Evolutionary conservation across 2,329 filamentous ascomycete genomes (phyloP), one percentile per base, ranked within the genome.

Genomic region (Ophiostoma angusticollis): DNA sequence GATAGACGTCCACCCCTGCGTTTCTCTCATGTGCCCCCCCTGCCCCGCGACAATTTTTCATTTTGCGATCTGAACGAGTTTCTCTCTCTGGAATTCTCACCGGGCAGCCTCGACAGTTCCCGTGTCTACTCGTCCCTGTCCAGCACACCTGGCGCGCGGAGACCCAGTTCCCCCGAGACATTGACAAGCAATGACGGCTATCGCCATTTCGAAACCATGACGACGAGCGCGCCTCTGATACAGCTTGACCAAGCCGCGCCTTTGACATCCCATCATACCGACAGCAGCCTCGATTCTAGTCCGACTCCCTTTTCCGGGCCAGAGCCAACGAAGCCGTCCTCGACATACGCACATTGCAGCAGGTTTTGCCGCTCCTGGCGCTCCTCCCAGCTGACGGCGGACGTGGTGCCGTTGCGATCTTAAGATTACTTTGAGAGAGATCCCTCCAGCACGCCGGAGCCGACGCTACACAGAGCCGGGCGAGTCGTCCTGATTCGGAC

Each of bases 161-260:
- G n/a, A n/a, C n/a, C n/a, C n/a, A n/a, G n/a, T n/a, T n/a, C n/a
- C n/a, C n/a, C n/a, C n/a, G n/a, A n/a, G n/a, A n/a, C n/a, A n/a
- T 28, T 28, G 34, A 9, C 27, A 33, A 45, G 54, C 52, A 47
- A 58, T 60, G 55, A 53, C 50, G 48, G 50, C 52, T 47, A 50
- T 51, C 44, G 50, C 49, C 45, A 47, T 44, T 47, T 54, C 53
- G 57, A 56, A 58, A 63, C 59, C 52, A 65, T 65, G 62, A 65
- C 58, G 58, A 56, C 54, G 55, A 54, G 56, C 51, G 56, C 54
- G 59, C 52, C 52, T 57, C 56, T 55, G 47, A 48, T 45, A 48
- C 50, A 50, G 51, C 48, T 52, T 49, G 39, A 51, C 45, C 51
- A 48, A 46, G 49, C 42, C 45, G 40, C 43, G 28, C 37, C 38